Conservation (phyloP, 352 stramenopile genomes). For the Phytophthora melonis region DNA sequence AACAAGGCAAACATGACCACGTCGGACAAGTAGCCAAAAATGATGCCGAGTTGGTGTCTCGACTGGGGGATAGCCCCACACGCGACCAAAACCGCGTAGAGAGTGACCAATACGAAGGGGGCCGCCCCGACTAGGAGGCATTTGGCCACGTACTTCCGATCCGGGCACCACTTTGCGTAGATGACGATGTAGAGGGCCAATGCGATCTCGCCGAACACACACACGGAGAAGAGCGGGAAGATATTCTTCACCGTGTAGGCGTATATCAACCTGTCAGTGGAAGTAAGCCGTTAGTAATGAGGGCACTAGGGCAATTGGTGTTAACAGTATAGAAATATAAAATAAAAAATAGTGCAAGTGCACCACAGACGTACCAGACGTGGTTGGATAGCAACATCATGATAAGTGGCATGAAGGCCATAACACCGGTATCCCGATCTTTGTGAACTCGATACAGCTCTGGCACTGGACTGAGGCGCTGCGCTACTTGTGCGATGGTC, state of each 20-base stretch:
- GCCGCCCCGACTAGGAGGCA: slow-evolving; percentile 1
- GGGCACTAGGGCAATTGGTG: no score
- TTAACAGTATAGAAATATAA: no score
- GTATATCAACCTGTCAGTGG: slow-evolving; percentile 34
- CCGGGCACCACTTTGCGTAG: slow-evolving; percentile 30
- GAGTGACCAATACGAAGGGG: slow-evolving; percentile 21
- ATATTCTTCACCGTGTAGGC: slow-evolving; percentile 36
- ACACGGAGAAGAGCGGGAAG: slow-evolving; percentile 41
- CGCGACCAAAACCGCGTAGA: slow-evolving; percentile 33
- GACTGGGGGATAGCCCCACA: slow-evolving; percentile 37
- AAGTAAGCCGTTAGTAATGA: background rate
- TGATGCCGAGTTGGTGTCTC: slow-evolving; percentile 21
- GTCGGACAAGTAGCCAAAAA: slow-evolving; percentile 33
- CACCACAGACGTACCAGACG: slow-evolving; percentile 34
- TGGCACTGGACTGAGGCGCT: slow-evolving; percentile 32
- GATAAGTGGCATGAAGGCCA: slow-evolving; percentile 36
- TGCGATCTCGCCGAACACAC: slow-evolving; percentile 32
- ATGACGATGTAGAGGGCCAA: slow-evolving; percentile 29
- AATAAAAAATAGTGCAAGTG: no score
- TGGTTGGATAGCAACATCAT: slow-evolving; percentile 38
- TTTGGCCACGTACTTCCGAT: slow-evolving; percentile 31
- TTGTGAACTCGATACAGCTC: slow-evolving; percentile 35
- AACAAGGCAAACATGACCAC: slow-evolving; percentile 38
- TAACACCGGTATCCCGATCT: slow-evolving; percentile 23
- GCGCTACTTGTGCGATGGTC: slow-evolving; percentile 30